Conservation (phyloP, 2,329 filamentous ascomycete species). For the Stagonosporopsis vannaccii region DNA sequence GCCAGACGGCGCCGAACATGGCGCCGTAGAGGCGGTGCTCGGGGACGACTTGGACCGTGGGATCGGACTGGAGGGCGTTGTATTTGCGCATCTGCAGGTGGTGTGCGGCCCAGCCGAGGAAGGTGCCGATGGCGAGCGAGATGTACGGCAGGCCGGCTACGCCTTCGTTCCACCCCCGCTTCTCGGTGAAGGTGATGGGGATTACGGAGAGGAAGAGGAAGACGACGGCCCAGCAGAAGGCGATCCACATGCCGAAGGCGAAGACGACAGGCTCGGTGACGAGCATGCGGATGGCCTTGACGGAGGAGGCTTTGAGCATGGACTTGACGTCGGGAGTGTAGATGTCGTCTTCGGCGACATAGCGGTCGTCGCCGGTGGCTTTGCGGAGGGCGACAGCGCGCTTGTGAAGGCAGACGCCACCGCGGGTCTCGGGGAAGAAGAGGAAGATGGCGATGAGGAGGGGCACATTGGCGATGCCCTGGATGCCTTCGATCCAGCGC, state of each 20-base stretch:
- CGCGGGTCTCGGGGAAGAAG: slow-evolving; percentile 53
- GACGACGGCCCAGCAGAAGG: slow-evolving; percentile 61
- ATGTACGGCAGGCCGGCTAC: slow-evolving; percentile 61
- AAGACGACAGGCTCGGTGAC: slow-evolving; percentile 59
- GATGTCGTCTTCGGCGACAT: slow-evolving; percentile 60
- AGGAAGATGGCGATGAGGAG: slow-evolving; percentile 48
- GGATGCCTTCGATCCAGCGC: slow-evolving; percentile 63
- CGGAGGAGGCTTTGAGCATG: slow-evolving; percentile 58
- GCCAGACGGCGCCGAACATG: slow-evolving; percentile 41
- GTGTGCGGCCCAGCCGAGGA: slow-evolving; percentile 58
- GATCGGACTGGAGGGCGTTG: slow-evolving; percentile 50
- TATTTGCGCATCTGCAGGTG: slow-evolving; percentile 62
- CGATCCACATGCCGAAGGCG: slow-evolving; percentile 60
- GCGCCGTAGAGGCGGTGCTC: slow-evolving; percentile 45
- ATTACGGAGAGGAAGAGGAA: slow-evolving; percentile 60
- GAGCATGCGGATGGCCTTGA: slow-evolving; percentile 61
- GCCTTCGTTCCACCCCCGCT: slow-evolving; percentile 61
- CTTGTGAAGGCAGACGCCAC: slow-evolving; percentile 57
- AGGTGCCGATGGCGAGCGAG: slow-evolving; percentile 58
- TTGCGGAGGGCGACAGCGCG: slow-evolving; percentile 58
- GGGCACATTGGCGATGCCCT: slow-evolving; percentile 60
- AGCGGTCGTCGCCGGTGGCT: slow-evolving; percentile 59
- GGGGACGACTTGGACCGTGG: slow-evolving; percentile 46
- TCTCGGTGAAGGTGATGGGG: slow-evolving; percentile 54
- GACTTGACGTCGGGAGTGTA: slow-evolving; percentile 58